phyloP scores from a whole-genome alignment of 2,329 filamentous ascomycete species.

The Aspergillus brasiliensis region DNA sequence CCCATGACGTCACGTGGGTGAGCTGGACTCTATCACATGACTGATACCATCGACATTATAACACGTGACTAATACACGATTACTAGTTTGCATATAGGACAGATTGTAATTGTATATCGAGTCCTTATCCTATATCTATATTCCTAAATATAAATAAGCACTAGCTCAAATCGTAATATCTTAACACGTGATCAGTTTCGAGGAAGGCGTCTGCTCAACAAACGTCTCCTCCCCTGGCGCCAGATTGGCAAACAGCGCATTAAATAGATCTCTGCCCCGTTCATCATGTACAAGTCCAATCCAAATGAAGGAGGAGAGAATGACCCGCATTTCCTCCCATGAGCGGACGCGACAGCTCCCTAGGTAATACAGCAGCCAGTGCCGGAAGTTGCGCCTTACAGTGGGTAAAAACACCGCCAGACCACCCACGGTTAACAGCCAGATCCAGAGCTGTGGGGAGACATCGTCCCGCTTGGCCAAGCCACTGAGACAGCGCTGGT shows the following conservation, averaged over 20 bases:
- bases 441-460: neutral
- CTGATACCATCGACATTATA: too few relatives aligned
- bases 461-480: neutral
- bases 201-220: neutral
- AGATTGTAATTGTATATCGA: too few relatives aligned
- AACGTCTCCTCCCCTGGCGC: neutral
- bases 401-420: neutral
- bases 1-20: too few relatives aligned
- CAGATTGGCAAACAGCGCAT: neutral
- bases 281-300: neutral
- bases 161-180: too few relatives aligned
- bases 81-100: too few relatives aligned
- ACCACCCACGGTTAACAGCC: neutral
- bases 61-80: too few relatives aligned
- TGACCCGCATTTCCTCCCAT: neutral
- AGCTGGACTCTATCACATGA: too few relatives aligned
- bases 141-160: too few relatives aligned
- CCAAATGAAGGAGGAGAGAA: constrained; percentile 2
- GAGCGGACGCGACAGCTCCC: neutral
- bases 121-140: too few relatives aligned
- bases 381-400: neutral
- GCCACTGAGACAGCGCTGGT: neutral
- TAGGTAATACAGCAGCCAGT: neutral
- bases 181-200: neutral
- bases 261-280: neutral